phyloP scores from a whole-genome alignment of 2,329 filamentous ascomycete species.

The Claviceps paspali region DNA sequence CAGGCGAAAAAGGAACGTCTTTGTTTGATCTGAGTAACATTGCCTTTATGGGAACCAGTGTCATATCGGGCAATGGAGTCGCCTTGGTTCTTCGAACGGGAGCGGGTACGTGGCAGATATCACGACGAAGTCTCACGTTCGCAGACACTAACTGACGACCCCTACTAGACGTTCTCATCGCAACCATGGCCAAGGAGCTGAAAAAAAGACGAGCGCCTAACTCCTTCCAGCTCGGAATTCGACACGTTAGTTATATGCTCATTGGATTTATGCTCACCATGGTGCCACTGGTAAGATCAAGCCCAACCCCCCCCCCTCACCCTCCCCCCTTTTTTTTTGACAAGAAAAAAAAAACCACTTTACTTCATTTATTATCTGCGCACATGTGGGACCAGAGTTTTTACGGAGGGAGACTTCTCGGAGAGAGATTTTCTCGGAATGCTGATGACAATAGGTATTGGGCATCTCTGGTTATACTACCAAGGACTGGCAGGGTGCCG shows the following conservation, averaged over 20 bases:
- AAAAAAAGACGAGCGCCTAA: slow-evolving; percentile 11
- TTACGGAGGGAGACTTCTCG: not conserved
- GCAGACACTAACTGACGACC: not conserved
- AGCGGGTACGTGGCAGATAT: slow-evolving; percentile 4
- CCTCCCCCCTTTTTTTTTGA: not conserved
- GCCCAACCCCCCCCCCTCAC: no score
- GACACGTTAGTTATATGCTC: slow-evolving; percentile 15
- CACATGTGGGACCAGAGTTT: no score
- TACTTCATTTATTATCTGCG: no score
- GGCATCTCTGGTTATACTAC: slow-evolving; percentile 12
- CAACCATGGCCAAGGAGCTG: slow-evolving; percentile 13
- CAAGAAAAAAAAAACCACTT: no score
- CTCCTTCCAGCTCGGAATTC: slow-evolving; percentile 15
- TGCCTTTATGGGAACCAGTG: slow-evolving; percentile 15
- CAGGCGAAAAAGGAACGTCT: slow-evolving; percentile 9
- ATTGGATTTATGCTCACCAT: slow-evolving; percentile 16
- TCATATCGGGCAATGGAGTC: slow-evolving; percentile 13
- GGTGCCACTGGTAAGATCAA: slow-evolving; percentile 14
- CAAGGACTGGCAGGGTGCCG: slow-evolving; percentile 13
- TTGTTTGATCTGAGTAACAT: slow-evolving; percentile 14
- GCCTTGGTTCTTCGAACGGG: slow-evolving; percentile 13
- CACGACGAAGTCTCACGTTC: no score
- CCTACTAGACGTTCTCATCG: slow-evolving; percentile 11
- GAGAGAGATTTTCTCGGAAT: not conserved
- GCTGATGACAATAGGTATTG: slow-evolving; percentile 8